Evolutionary conservation across 495 filamentous ascomycete genomes (phyloP).

Genomic region (Hypomontagnella submonticulosa): DNA sequence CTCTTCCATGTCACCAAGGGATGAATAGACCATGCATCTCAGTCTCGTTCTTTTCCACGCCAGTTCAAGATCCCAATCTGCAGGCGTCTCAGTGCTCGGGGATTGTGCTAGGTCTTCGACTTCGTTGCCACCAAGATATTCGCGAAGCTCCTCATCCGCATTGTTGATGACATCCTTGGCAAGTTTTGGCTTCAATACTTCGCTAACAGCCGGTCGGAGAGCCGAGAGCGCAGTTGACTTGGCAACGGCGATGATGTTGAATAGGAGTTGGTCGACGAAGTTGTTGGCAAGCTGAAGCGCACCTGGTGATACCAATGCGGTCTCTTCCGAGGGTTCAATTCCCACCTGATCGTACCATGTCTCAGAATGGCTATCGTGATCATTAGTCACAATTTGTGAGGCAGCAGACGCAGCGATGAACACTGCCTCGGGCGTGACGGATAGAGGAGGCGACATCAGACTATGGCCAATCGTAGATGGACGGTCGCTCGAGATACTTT

Average conservation of each 20-base stretch:
- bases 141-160: slow-evolving; percentile 90
- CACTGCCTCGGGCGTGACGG: slow-evolving; percentile 80
- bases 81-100: slow-evolving; percentile 60
- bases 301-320: slow-evolving; percentile 77
- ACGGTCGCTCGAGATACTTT: slow-evolving; percentile 67
- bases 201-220: slow-evolving; percentile 84
- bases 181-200: slow-evolving; percentile 88
- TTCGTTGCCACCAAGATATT: slow-evolving; percentile 83
- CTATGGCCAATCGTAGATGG: slow-evolving; percentile 60
- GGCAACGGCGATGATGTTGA: slow-evolving; percentile 82
- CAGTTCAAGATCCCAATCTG: slow-evolving; percentile 84
- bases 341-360: slow-evolving; percentile 71
- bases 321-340: slow-evolving; percentile 69
- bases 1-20: slow-evolving; percentile 95
- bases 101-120: slow-evolving; percentile 72
- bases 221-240: slow-evolving; percentile 82
- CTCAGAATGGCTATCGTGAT: slow-evolving; percentile 79
- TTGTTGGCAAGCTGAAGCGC: slow-evolving; percentile 86
- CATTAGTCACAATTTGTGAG: slow-evolving; percentile 88
- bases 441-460: slow-evolving; percentile 69
- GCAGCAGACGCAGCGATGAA: slow-evolving; percentile 93
- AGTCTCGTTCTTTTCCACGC: slow-evolving; percentile 93
- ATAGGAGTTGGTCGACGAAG: slow-evolving; percentile 93
- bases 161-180: slow-evolving; percentile 87
- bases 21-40: slow-evolving; percentile 97